Evolutionary conservation across 176 grass and related monocot genomes (phyloP).

Genomic region (Oryza rufipogon): DNA sequence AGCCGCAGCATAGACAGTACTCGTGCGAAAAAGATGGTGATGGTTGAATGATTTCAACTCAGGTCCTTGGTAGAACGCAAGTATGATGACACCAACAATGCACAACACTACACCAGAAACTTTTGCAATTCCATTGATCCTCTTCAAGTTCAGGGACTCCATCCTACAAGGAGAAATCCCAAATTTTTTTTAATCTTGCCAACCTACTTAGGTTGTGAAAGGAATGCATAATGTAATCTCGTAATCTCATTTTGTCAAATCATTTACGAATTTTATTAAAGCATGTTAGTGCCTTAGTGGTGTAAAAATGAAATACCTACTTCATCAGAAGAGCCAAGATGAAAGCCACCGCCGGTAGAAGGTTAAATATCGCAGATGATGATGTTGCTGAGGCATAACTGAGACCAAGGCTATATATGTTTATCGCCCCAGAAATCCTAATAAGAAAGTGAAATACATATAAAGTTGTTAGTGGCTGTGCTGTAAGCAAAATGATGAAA

Average conservation of each 20-base stretch:
- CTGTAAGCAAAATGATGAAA: not conserved
- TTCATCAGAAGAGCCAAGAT: conserved; percentile 35
- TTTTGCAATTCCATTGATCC: conserved; percentile 52
- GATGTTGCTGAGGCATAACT: conserved; percentile 50
- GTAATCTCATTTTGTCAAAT: not conserved
- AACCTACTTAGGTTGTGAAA: not conserved
- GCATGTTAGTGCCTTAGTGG: not conserved
- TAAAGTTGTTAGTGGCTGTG: not conserved
- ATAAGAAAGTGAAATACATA: not conserved
- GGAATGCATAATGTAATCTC: not conserved
- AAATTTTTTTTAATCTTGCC: not conserved
- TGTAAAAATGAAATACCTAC: conserved; percentile 6
- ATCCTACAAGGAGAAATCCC: conserved; percentile 38
- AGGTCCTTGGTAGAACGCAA: conserved; percentile 66
- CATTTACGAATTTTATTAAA: not conserved
- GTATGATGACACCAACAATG: conserved; percentile 34
- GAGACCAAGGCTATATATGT: conserved; percentile 45
- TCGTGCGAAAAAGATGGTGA: conserved; percentile 22
- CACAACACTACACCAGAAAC: conserved; percentile 40
- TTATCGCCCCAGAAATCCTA: conserved; percentile 49
- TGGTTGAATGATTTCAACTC: conserved; percentile 55
- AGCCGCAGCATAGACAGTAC: not conserved
- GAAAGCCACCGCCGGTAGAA: conserved; percentile 48
- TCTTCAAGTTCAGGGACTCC: conserved; percentile 59
- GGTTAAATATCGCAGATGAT: conserved; percentile 39